These are phyloP conservation scores for Psilocybe mexicana DNA, from an alignment of 1,284 basidiomycete species.

Conservation along the genomic window DNA sequence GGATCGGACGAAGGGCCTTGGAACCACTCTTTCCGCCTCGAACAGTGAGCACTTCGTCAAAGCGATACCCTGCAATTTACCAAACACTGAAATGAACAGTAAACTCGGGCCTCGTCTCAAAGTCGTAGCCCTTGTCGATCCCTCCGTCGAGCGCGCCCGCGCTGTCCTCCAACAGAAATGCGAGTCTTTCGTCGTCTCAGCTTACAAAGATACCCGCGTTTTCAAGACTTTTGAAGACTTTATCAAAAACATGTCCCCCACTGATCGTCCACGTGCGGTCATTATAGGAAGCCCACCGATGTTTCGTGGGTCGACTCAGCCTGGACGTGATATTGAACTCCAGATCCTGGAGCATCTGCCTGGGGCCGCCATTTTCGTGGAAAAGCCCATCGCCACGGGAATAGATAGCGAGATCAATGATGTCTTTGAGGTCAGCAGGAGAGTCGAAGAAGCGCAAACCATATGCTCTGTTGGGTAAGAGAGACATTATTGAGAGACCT, in stretches of 20 bases:
- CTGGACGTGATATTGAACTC: constrained; percentile 87
- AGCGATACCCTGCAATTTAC: constrained; percentile 7
- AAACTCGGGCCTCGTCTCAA: constrained; percentile 97
- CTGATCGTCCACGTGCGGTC: constrained; percentile 70
- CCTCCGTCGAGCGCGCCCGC: constrained; percentile 80
- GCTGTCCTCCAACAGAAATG: constrained; percentile 88
- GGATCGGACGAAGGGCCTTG: constrained; percentile 86
- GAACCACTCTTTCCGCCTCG: constrained; percentile 95
- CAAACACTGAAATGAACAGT: constrained; percentile 41
- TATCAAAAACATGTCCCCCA: constrained; percentile 64
- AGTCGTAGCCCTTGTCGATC: constrained; percentile 94
- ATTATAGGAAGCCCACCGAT: constrained; percentile 93
- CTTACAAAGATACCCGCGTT: constrained; percentile 90
- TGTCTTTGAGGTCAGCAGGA: constrained; percentile 66
- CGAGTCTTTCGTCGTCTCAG: constrained; percentile 90
- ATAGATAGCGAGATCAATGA: constrained; percentile 69
- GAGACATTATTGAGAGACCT: constrained; percentile 17
- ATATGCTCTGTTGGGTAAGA: constrained; percentile 87
- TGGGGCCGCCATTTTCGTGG: constrained; percentile 88
- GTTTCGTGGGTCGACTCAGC: constrained; percentile 81
- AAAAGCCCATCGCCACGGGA: constrained; percentile 93
- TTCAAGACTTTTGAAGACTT: constrained; percentile 91
- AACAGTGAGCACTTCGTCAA: constrained; percentile 59
- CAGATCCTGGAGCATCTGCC: constrained; percentile 92
- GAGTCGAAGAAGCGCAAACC: constrained; percentile 68